phyloP scores from a whole-genome alignment of 108 stramenopile species.

The Cyclotella sp. region DNA sequence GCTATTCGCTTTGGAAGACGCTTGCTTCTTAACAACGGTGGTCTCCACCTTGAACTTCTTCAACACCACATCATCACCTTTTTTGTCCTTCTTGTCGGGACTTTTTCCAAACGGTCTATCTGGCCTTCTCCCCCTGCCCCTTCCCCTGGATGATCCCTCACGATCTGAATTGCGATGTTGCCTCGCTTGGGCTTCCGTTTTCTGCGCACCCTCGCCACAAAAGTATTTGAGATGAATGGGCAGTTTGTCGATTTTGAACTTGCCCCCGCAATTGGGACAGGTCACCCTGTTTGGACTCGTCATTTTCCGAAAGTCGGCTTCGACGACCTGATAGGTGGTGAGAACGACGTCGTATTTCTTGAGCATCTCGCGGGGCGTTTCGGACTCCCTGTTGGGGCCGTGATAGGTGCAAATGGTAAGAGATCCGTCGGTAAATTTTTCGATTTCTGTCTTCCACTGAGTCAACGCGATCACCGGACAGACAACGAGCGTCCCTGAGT shows the following conservation, averaged over 20 bases:
- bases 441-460: constrained; percentile 97
- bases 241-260: constrained; percentile 89
- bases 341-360: constrained; percentile 93
- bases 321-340: constrained; percentile 97
- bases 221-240: constrained; percentile 94
- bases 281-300: constrained; percentile 88
- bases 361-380: constrained; percentile 76
- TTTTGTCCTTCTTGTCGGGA: constrained; percentile 15
- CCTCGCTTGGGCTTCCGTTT: constrained; percentile 92
- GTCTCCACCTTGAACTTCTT: neutral
- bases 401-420: constrained; percentile 92
- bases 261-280: constrained; percentile 94
- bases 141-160: constrained; percentile 27
- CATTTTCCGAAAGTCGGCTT: constrained; percentile 95
- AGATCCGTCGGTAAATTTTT: constrained; percentile 86
- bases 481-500: constrained; percentile 84
- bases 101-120: constrained; percentile 36
- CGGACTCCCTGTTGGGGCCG: constrained; percentile 78
- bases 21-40: constrained; percentile 48
- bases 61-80: neutral
- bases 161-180: constrained; percentile 81
- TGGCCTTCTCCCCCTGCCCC: constrained; percentile 34
- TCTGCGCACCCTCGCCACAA: constrained; percentile 92
- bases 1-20: neutral
- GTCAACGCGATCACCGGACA: constrained; percentile 95